phyloP scores from a whole-genome alignment of 1,139 yeast species.

The Suhomyces panamericanus region DNA sequence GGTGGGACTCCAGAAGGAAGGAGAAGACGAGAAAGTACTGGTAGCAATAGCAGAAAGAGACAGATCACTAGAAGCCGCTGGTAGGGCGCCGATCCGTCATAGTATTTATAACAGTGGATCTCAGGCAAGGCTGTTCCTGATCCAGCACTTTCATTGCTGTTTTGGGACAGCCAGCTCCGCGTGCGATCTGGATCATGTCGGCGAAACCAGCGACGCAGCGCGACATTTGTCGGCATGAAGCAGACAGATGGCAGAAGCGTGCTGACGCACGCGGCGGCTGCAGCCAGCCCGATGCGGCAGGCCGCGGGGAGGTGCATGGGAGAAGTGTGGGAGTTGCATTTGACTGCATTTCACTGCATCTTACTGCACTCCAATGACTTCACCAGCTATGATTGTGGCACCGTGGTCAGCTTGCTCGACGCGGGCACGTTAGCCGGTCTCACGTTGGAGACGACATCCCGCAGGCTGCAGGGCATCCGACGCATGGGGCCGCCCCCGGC shows the following conservation, averaged over 20 bases:
- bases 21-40: neutral
- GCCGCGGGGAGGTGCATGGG: no score
- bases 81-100: conserved; percentile 7
- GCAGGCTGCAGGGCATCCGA: neutral
- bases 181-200: conserved; percentile 11
- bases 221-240: neutral
- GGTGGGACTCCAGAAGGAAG: neutral
- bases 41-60: neutral
- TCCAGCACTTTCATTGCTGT: conserved; percentile 13
- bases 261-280: neutral
- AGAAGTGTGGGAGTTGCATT: no score
- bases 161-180: conserved; percentile 14
- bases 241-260: neutral
- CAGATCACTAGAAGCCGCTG: neutral
- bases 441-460: conserved; percentile 4
- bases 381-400: no score
- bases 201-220: conserved; percentile 7
- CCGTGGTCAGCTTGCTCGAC: no score
- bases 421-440: neutral
- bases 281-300: no score
- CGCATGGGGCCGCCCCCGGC: conserved; percentile 1
- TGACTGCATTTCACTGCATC: no score
- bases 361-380: no score
- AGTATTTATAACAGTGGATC: conserved; percentile 11
- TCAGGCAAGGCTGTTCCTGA: conserved; percentile 7